Base-by-base conservation (phyloP, 805 yeast species). In the Saturnispora sanitii region DNA sequence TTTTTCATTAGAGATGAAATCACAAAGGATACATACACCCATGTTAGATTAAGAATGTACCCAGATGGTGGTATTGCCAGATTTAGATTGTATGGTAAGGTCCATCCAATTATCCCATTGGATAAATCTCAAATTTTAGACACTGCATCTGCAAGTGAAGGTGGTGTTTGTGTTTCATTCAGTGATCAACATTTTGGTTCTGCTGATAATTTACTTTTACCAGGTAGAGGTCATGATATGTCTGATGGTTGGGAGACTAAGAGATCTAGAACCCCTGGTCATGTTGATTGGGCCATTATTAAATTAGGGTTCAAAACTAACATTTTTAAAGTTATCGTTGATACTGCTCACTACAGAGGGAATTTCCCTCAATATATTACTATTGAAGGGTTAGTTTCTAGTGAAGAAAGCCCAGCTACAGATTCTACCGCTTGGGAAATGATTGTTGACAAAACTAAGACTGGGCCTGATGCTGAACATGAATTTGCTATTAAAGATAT, bases 21-120 rank as follows among this genome's bases (percentile, higher is more conserved):
- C 39, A 84, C 95, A n/a, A 60, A 60, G 4, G 60, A 67, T 31
- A 70, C 71, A 29, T 90, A 73, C 65, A 83, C 92, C 23, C 92
- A 86, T 56, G 81, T 80, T 30, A 74, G 88, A 52, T 70, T 90
- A 56, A 79, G 78, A 65, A 87, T 86, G 95, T 90, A 82, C 62
- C 97, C 98, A 20, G 97, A 90, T 60, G 98, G 98, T 40, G 98
- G 98, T 21, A 88, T 90, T 62, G 95, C 96, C 8, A 73, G 98
- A 49, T 88, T 90, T 68, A 74, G 95, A 57, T 68, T 86, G 37
- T 90, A 82, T 57, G 98, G 97, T 17, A 66, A 71, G 30, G 95
- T 88, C 9, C 66, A 75, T 6, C 87, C 95, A n/a, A 70, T 79
- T 33, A 62, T 72, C 39, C 77, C 85, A 11, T 56, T 57, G 29